Evolutionary conservation across 192 early-diverging fungal genomes (phyloP), one percentile per base, ranked within the genome.

Genomic region (Oehlia diaphana): DNA sequence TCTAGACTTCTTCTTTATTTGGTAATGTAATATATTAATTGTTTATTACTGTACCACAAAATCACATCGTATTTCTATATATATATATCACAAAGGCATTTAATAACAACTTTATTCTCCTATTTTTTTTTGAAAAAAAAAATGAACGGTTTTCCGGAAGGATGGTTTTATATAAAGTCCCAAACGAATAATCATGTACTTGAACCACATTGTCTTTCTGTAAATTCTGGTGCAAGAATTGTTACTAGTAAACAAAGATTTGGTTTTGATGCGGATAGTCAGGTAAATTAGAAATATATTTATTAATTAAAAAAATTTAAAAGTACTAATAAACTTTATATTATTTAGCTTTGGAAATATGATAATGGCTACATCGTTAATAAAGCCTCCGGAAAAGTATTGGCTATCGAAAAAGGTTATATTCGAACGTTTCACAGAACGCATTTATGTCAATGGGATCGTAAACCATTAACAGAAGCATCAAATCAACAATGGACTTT

Each of bases 121-220:
- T 19, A 19, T 42, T 42, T 42, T 42, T 42, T 42, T 50, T 50
- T 14, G 49, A 50, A 53, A 53, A 19, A 26, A 19, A 14, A 50
- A 16, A 13, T 10, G 49, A 50, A 50, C 49, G 19, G 16, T 6
- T 58, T 58, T 58, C 53, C 53, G 16, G 53, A 58, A 50, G 84
- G 83, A 21, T 85, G 83, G 83, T 85, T 85, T 74, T 85, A 84
- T 62, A 74, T 85, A 73, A 85, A 85, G 72, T 81, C 76, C 65
- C 75, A 81, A 49, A 47, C 63, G 26, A 66, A 81, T 33, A 67
- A 76, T 21, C 26, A 80, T 16, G 82, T 85, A 5, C 33, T 85
- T 8, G 84, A 83, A n/a, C 67, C 82, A 67, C 76, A 79, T 12
- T 68, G 39, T 69, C 50, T 84, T 37, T 79, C 83, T 6, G 77